phyloP scores from a whole-genome alignment of 177 flowering plant genomes.

The Tripterygium wilfordii region DNA sequence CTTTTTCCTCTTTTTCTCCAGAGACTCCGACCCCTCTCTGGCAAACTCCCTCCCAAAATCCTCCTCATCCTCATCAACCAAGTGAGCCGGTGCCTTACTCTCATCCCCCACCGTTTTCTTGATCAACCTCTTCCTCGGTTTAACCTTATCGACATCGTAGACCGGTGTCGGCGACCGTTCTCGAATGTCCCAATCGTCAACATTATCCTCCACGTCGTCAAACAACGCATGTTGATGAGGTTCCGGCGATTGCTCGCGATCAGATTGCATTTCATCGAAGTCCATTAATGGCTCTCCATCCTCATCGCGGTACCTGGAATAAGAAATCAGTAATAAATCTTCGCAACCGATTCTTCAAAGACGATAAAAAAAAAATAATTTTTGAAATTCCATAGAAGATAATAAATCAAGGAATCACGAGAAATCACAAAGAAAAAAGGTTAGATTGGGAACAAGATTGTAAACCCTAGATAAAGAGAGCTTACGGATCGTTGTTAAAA shows the following conservation, averaged over 20 bases:
- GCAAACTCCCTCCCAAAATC: conserved; percentile 20
- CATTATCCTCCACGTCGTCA: conserved; percentile 15
- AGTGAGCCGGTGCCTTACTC: conserved; percentile 17
- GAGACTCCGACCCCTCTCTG: conserved; percentile 27
- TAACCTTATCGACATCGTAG: conserved; percentile 40
- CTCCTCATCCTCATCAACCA: conserved; percentile 28
- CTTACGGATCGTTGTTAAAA: too few species aligned
- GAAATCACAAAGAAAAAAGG: too few species aligned
- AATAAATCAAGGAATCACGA: too few species aligned
- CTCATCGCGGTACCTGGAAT: conserved; percentile 67
- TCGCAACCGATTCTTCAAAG: too few species aligned
- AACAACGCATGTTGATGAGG: conserved; percentile 17
- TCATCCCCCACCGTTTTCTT: conserved; percentile 35
- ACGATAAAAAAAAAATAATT: too few species aligned
- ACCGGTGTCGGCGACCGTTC: conserved; percentile 63
- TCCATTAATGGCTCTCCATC: conserved; percentile 92
- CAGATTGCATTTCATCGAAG: conserved; percentile 37
- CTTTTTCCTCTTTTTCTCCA: conserved; percentile 36
- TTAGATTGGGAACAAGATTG: too few species aligned
- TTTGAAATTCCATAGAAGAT: too few species aligned
- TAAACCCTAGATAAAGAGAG: too few species aligned
- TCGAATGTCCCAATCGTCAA: conserved; percentile 31
- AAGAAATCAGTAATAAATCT: not conserved
- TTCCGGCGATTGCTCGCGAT: conserved; percentile 21
- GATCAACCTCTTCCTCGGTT: conserved; percentile 69